Evolutionary conservation across 371 early-diverging fungal species (phyloP).

Genomic region (Mucor plumbeus): DNA sequence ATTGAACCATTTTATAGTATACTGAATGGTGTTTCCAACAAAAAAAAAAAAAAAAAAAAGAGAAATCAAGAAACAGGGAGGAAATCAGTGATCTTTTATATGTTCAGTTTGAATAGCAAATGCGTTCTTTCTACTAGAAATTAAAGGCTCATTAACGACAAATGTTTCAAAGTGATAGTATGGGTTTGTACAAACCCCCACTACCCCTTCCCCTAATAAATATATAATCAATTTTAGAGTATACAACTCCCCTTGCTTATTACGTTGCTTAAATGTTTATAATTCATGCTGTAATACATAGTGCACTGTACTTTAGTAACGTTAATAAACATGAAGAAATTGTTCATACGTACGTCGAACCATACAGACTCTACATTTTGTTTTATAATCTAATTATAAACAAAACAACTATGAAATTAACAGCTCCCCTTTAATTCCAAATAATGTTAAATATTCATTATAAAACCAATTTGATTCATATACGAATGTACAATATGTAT

Average conservation of each 20-base stretch:
- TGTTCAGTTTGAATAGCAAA: not conserved
- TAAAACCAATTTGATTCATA: too few species aligned
- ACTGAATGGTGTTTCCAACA: not conserved
- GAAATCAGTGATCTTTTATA: not conserved
- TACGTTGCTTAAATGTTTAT: not conserved
- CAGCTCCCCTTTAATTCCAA: not conserved
- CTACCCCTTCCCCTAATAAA: not conserved
- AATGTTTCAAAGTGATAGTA: not conserved
- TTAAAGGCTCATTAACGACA: not conserved
- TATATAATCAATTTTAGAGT: not conserved
- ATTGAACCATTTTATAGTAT: conserved; percentile 4
- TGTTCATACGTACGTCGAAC: not conserved
- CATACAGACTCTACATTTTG: too few species aligned
- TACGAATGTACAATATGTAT: too few species aligned
- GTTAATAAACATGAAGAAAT: not conserved
- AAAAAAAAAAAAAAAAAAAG: conserved; percentile 1
- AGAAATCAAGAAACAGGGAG: not conserved
- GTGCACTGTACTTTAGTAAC: not conserved
- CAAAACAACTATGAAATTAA: not conserved
- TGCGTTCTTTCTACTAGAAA: not conserved
- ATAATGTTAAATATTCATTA: not conserved
- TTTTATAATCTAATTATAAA: not conserved
- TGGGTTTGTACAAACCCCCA: not conserved
- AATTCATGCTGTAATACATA: not conserved
- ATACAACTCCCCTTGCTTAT: not conserved